Conservation (phyloP, 305 asterid species). For the Fraxinus nigra region DNA sequence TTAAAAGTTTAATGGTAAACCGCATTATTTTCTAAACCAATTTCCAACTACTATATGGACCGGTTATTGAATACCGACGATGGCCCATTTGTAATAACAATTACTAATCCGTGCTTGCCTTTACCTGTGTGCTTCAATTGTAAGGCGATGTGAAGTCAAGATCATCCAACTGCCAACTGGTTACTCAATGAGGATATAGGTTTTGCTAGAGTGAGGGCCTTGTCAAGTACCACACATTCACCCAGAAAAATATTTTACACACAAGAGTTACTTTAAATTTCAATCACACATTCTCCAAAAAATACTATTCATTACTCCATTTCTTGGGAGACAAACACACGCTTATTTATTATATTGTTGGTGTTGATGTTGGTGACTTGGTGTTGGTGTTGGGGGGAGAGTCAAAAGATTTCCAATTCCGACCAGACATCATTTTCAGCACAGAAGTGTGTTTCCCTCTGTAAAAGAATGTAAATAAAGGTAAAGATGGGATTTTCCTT, state of each 20-base stretch:
- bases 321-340: too few relatives aligned
- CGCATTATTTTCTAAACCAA: neutral
- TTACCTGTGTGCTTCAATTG: neutral
- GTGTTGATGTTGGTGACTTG: too few relatives aligned
- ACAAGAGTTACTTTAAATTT: too few relatives aligned
- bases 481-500: constrained; percentile 8
- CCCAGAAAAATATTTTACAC: too few relatives aligned
- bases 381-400: too few relatives aligned
- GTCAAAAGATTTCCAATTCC: neutral
- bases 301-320: too few relatives aligned
- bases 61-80: neutral
- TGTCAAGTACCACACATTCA: too few relatives aligned
- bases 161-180: neutral
- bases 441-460: neutral
- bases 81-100: neutral
- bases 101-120: neutral
- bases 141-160: neutral
- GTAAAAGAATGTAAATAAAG: neutral
- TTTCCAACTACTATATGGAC: neutral
- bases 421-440: constrained; percentile 2
- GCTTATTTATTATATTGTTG: too few relatives aligned
- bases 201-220: too few relatives aligned
- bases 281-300: too few relatives aligned
- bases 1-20: too few relatives aligned
- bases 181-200: too few relatives aligned